Percentiles rank a stretch among this genome's conserved stretches.
These are phyloP conservation scores for Yamadazyma mexicana DNA, from an alignment of 1,139 yeast genomes.

Conservation along the genomic window DNA sequence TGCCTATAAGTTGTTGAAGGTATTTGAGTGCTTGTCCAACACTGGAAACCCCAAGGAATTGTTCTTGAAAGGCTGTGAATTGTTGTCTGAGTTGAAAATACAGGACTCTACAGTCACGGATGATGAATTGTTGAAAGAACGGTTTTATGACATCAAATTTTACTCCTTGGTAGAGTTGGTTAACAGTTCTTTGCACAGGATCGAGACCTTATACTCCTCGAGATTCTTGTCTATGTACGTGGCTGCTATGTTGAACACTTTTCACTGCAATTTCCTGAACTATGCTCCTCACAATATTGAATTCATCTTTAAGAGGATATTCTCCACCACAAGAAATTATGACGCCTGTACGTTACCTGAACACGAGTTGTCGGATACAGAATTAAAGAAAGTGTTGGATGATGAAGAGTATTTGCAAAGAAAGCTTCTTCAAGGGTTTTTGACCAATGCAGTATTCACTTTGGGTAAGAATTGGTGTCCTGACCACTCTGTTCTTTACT, in stretches of 20 bases:
- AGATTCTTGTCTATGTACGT: conserved; percentile 69
- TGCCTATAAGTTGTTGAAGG: conserved; percentile 39
- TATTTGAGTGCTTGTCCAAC: conserved; percentile 59
- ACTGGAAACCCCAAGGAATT: conserved; percentile 81
- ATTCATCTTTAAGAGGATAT: conserved; percentile 60
- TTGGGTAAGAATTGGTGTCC: conserved; percentile 25
- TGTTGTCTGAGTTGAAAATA: conserved; percentile 35
- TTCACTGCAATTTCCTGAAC: conserved; percentile 35
- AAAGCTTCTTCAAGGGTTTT: conserved; percentile 41
- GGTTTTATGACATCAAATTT: conserved; percentile 54
- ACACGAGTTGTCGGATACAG: conserved; percentile 31
- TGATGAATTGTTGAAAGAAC: conserved; percentile 21
- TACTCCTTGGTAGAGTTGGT: conserved; percentile 65
- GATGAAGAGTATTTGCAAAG: conserved; percentile 58
- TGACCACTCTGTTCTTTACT: conserved; percentile 10
- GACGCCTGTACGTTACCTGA: conserved; percentile 45
- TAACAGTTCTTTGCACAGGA: conserved; percentile 49
- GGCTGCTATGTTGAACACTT: conserved; percentile 52
- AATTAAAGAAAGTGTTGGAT: conserved; percentile 37
- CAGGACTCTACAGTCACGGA: conserved; percentile 19
- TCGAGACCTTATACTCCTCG: conserved; percentile 71
- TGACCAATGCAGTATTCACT: conserved; percentile 46
- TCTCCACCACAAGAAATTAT: conserved; percentile 67
- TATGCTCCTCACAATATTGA: conserved; percentile 25
- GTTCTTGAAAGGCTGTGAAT: conserved; percentile 66